These are phyloP conservation scores for Effrenium voratum DNA, from an alignment of 73 alveolate species.

Conservation along the genomic window DNA sequence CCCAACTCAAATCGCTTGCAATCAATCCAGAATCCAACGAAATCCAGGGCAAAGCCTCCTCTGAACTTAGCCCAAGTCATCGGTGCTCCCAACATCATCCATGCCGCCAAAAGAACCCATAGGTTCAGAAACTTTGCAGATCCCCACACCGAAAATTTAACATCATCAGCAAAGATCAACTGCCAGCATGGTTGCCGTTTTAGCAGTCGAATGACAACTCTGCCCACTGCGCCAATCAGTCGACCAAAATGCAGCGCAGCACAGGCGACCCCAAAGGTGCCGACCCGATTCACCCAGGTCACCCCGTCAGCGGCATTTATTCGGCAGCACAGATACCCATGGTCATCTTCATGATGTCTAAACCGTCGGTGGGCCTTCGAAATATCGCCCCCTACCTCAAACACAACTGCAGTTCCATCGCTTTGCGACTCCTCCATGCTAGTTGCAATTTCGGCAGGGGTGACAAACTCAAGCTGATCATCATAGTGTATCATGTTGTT, in stretches of 20 bases:
- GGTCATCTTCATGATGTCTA: background rate
- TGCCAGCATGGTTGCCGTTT: background rate
- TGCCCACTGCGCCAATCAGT: background rate
- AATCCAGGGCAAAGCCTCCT: conserved; percentile 5
- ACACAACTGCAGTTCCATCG: background rate
- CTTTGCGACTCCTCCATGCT: background rate
- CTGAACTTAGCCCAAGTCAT: conserved; percentile 1
- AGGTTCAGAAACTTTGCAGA: background rate
- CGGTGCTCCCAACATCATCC: conserved; percentile 8
- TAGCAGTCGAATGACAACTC: background rate
- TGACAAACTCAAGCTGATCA: background rate
- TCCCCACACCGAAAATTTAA: background rate
- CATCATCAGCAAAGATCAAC: background rate
- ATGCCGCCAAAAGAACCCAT: background rate
- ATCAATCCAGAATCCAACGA: conserved; percentile 25
- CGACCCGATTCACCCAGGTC: background rate
- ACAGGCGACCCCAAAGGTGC: conserved; percentile 2
- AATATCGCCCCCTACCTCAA: background rate
- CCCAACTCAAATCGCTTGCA: conserved; percentile 17
- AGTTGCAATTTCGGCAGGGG: background rate
- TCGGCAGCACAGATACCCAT: background rate
- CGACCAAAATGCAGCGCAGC: background rate
- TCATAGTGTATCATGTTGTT: background rate
- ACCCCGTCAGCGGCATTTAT: background rate
- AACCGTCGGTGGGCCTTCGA: conserved; percentile 21